Evolutionary conservation across 148 eudicot genomes (phyloP).

Genomic region (Nepenthes mirabilis): DNA sequence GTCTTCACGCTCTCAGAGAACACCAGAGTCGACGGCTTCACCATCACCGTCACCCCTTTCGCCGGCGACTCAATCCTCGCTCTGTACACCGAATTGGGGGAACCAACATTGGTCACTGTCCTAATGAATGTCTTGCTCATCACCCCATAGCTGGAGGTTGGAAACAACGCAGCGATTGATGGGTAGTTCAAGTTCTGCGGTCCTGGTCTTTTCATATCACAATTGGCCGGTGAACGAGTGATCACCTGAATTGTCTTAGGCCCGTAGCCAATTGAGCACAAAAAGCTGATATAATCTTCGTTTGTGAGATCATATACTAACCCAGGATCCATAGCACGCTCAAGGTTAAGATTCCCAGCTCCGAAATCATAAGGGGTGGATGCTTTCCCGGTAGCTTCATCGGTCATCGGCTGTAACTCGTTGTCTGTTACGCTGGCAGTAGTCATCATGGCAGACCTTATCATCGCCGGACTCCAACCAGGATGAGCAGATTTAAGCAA

Average conservation of each 20-base stretch:
- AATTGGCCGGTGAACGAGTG: conserved; percentile 52
- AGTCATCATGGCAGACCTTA: conserved; percentile 89
- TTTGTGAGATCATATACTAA: conserved; percentile 62
- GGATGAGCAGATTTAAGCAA: conserved; percentile 84
- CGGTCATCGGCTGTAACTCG: conserved; percentile 33
- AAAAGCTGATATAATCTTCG: conserved; percentile 56
- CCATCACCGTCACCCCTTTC: conserved; percentile 48
- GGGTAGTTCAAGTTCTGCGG: conserved; percentile 88
- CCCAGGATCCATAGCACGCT: conserved; percentile 83
- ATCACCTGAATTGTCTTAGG: conserved; percentile 88
- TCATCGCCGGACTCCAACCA: conserved; percentile 80
- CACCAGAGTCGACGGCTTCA: conserved; percentile 44
- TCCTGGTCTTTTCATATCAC: conserved; percentile 43
- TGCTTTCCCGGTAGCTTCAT: conserved; percentile 59
- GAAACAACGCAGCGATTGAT: conserved; percentile 55
- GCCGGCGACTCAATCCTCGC: conserved; percentile 40
- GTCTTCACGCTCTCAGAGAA: conserved; percentile 49
- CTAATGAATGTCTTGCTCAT: conserved; percentile 60
- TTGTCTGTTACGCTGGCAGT: conserved; percentile 63
- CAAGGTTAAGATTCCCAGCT: conserved; percentile 69
- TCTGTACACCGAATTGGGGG: conserved; percentile 40
- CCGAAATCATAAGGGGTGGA: conserved; percentile 70
- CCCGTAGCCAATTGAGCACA: conserved; percentile 82
- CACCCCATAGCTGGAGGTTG: conserved; percentile 28
- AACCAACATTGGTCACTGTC: conserved; percentile 76